Evolutionary conservation across 345 rosid species (phyloP), one percentile per base, ranked within the genome.

Genomic region (Pistacia vera): DNA sequence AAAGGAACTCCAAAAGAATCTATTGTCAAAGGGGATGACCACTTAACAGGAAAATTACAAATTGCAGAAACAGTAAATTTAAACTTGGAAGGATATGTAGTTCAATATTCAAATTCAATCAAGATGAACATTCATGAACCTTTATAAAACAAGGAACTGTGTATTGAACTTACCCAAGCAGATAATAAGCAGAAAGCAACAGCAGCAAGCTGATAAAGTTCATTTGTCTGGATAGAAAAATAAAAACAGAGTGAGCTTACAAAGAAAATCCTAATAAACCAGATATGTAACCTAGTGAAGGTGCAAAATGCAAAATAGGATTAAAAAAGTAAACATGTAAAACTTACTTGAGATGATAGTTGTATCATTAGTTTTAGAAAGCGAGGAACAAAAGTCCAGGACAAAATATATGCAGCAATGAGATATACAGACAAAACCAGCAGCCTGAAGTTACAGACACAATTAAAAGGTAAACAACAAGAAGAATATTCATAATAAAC

Each of bases 131-230:
- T 3, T 33, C 59, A 66, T 55, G 36, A 48, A 36, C 7, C 55
- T 16, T 30, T 33, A 38, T 4, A 55, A 55, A 61, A 62, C 70
- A 64, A 41, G 52, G 11, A 14, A 14, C 55, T 9, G 67, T 16
- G 30, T n/a, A 76, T 76, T 67, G 70, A 74, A 83, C 93, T 85
- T 85, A 97, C 99, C 98, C 99, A 97, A 79, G 99, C 98, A 70
- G 99, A 94, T 81, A 94, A 87, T 77, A 97, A 86, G 90, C 98
- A 97, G 85, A 97, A 97, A 28, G 99, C 99, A 67, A 97, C 98
- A 68, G 93, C 96, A 64, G 99, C 98, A 68, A 97, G 98, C 82
- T 97, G 99, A 83, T 97, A 97, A 73, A 94, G 98, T 81, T 97
- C 99, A 75, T 91, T 97, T 82, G 99, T 92, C 98, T 97, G 91